Percentiles rank a stretch among this genome's conserved stretches.
phyloP scores from a whole-genome alignment of 176 grass and related monocot species.

The Juncus effusus region DNA sequence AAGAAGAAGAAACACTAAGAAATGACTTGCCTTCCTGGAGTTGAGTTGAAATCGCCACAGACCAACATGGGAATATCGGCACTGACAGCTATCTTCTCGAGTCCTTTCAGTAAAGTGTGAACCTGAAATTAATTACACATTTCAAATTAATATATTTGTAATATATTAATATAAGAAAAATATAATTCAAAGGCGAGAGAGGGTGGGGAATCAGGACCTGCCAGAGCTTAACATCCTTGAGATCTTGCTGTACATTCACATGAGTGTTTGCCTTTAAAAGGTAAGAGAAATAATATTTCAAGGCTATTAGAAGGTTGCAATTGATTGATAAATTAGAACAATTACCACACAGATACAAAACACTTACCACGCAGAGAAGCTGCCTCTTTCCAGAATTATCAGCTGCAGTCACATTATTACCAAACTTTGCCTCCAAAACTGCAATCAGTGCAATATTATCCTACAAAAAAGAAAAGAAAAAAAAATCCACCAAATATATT shows the following conservation, averaged over 20 bases:
- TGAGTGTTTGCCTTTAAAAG: slow-evolving; percentile 95
- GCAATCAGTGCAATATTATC: slow-evolving; percentile 95
- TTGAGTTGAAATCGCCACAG: slow-evolving; percentile 97
- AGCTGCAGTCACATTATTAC: slow-evolving; percentile 55
- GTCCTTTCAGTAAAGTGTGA: slow-evolving; percentile 92
- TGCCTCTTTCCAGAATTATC: slow-evolving; percentile 99
- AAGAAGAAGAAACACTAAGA: neutral
- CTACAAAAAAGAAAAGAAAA: slow-evolving; percentile 36
- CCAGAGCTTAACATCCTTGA: slow-evolving; percentile 98
- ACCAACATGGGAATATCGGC: slow-evolving; percentile 99
- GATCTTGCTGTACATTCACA: slow-evolving; percentile 92
- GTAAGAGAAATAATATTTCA: slow-evolving; percentile 12
- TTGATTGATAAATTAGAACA: slow-evolving; percentile 3
- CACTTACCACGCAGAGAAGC: slow-evolving; percentile 91
- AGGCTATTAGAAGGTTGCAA: neutral
- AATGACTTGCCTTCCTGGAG: slow-evolving; percentile 62
- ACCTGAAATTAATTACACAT: slow-evolving; percentile 38
- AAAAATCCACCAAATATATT: neutral
- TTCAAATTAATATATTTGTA: slow-evolving; percentile 21
- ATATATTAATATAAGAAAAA: slow-evolving; percentile 6
- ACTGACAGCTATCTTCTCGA: slow-evolving; percentile 98
- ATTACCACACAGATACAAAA: neutral
- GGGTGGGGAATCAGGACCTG: slow-evolving; percentile 51
- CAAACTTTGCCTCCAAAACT: slow-evolving; percentile 92
- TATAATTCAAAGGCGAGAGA: slow-evolving; percentile 2